Evolutionary conservation across 2,329 filamentous ascomycete genomes (phyloP).

Genomic region (Ophiostoma sp.): DNA sequence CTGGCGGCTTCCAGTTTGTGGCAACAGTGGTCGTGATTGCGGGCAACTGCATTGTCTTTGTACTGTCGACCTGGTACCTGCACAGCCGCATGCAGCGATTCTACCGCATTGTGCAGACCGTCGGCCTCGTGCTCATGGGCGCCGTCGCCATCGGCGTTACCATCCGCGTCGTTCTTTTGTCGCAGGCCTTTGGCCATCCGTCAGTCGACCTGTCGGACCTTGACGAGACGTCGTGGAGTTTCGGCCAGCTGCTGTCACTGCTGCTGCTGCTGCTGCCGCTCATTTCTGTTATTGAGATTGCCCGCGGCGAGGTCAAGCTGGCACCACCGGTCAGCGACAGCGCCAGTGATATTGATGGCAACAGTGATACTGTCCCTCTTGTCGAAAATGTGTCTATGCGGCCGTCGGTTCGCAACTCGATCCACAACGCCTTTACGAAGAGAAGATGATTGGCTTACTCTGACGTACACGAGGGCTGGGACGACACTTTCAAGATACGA

Average conservation of each 20-base stretch:
- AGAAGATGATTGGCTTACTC: neutral
- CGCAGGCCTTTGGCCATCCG: constrained; percentile 55
- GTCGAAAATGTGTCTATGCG: constrained; percentile 35
- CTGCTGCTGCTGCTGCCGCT: constrained; percentile 55
- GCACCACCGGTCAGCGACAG: constrained; percentile 41
- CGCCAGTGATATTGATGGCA: neutral
- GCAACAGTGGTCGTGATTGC: constrained; percentile 58
- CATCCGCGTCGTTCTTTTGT: constrained; percentile 50
- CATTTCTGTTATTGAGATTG: constrained; percentile 55
- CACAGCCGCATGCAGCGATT: constrained; percentile 51
- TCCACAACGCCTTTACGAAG: constrained; percentile 5
- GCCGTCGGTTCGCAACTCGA: constrained; percentile 29
- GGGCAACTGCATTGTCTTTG: constrained; percentile 54
- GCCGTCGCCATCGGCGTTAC: constrained; percentile 55
- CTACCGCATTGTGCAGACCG: constrained; percentile 49
- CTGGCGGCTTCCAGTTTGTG: constrained; percentile 45
- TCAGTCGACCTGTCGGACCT: constrained; percentile 46
- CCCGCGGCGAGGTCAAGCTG: constrained; percentile 40
- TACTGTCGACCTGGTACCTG: constrained; percentile 58
- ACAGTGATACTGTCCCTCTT: constrained; percentile 30
- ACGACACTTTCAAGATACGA: neutral
- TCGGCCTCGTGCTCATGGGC: constrained; percentile 50
- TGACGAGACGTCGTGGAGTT: constrained; percentile 55
- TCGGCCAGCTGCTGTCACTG: constrained; percentile 56
- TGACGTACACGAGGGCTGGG: no score